Conservation (phyloP, 805 yeast genomes). For the Hanseniaspora pseudoguilliermondii region DNA sequence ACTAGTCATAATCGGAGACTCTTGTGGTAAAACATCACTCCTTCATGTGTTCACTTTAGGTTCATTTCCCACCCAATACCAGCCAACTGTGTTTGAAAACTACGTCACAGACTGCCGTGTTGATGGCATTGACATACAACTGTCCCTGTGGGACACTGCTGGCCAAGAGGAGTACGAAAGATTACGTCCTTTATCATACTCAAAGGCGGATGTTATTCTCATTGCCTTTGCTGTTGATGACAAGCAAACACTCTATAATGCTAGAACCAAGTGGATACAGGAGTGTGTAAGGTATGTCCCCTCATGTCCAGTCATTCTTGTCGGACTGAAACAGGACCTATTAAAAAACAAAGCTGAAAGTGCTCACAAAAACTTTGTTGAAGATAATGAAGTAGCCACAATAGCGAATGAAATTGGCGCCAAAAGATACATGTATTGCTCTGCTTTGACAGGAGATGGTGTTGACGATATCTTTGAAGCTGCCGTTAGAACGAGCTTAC, state of each 20-base stretch:
- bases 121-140: conserved; percentile 80
- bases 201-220: conserved; percentile 73
- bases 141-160: conserved; percentile 92
- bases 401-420: conserved; percentile 76
- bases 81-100: conserved; percentile 89
- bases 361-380: conserved; percentile 36
- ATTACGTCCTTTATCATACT: conserved; percentile 73
- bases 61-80: conserved; percentile 83
- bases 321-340: conserved; percentile 77
- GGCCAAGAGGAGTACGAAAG: conserved; percentile 94
- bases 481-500: conserved; percentile 72
- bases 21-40: conserved; percentile 84
- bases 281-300: conserved; percentile 78
- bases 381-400: conserved; percentile 43
- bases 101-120: conserved; percentile 89
- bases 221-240: conserved; percentile 78
- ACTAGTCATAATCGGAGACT: conserved; percentile 85
- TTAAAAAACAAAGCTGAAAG: conserved; percentile 33
- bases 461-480: conserved; percentile 88
- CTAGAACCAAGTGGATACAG: conserved; percentile 72
- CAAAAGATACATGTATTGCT: conserved; percentile 69
- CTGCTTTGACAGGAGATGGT: conserved; percentile 86
- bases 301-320: conserved; percentile 58
- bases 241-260: conserved; percentile 74
- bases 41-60: conserved; percentile 87